phyloP scores from a whole-genome alignment of 257 asterid species.

The Solanum virginianum region DNA sequence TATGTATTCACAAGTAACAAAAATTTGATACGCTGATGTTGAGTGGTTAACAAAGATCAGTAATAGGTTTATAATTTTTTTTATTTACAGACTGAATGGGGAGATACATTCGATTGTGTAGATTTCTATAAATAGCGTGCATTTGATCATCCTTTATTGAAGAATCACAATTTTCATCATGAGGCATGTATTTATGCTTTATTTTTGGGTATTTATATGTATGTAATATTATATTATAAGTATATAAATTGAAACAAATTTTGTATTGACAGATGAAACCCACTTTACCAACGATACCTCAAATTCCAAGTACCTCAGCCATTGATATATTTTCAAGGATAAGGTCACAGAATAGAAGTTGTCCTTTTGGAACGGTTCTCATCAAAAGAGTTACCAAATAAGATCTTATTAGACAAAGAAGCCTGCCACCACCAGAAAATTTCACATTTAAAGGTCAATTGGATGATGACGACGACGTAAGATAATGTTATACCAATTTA shows the following conservation, averaged over 20 bases:
- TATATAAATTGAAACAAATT: background rate
- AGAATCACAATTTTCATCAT: background rate
- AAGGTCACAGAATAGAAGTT: background rate
- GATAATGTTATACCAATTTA: no score
- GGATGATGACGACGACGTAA: no score
- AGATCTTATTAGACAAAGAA: background rate
- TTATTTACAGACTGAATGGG: background rate
- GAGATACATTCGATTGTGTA: background rate
- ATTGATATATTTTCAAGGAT: background rate
- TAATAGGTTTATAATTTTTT: no score
- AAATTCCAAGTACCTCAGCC: background rate
- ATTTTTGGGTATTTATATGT: background rate
- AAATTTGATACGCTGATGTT: background rate
- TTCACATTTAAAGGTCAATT: no score
- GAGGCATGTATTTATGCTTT: background rate
- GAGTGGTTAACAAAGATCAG: no score
- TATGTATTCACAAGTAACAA: background rate
- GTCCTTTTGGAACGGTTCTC: background rate
- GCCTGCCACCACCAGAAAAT: background rate
- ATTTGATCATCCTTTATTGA: background rate
- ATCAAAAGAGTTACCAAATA: background rate
- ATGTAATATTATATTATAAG: background rate
- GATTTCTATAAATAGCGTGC: background rate
- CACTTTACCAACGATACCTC: background rate
- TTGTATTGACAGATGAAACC: background rate